phyloP scores from a whole-genome alignment of 371 early-diverging fungal species.

The Encephalitozoon romaleae region DNA sequence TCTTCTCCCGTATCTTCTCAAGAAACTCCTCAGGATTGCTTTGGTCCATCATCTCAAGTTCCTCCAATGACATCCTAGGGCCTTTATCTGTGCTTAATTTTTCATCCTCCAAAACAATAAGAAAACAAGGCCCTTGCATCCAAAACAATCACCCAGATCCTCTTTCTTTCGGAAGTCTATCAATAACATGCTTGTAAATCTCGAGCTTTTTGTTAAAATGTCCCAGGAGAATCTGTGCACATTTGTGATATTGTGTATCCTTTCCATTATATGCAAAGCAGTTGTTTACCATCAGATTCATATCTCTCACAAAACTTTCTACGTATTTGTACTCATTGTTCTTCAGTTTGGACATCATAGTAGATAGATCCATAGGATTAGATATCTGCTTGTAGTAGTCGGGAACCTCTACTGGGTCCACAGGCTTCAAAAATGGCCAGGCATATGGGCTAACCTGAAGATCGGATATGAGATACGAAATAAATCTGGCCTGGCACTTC shows the following conservation, averaged over 20 bases:
- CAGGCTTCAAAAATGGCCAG: slow-evolving; percentile 95
- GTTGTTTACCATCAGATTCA: slow-evolving; percentile 72
- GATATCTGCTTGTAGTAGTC: slow-evolving; percentile 90
- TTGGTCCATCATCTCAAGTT: slow-evolving; percentile 37
- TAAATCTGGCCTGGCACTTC: slow-evolving; percentile 62
- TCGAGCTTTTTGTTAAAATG: slow-evolving; percentile 30
- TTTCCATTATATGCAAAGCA: slow-evolving; percentile 73
- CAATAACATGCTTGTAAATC: slow-evolving; percentile 21
- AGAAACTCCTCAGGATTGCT: slow-evolving; percentile 23
- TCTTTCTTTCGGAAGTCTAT: background rate
- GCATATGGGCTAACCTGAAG: slow-evolving; percentile 69
- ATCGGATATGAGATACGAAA: slow-evolving; percentile 68
- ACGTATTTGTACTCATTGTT: slow-evolving; percentile 67
- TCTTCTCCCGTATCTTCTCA: slow-evolving; percentile 38
- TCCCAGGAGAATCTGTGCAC: slow-evolving; percentile 62
- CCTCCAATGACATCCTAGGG: slow-evolving; percentile 26
- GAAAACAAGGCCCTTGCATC: background rate
- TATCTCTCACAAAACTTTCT: slow-evolving; percentile 69
- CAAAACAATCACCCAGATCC: background rate
- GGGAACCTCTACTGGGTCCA: slow-evolving; percentile 70
- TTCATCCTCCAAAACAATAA: background rate
- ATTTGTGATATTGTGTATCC: slow-evolving; percentile 69
- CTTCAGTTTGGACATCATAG: slow-evolving; percentile 68
- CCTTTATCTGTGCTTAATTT: background rate
- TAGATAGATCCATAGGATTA: slow-evolving; percentile 87